Evolutionary conservation across 2,329 filamentous ascomycete genomes (phyloP), one percentile per base, ranked within the genome.

Genomic region (Microsporum ferrugineum): DNA sequence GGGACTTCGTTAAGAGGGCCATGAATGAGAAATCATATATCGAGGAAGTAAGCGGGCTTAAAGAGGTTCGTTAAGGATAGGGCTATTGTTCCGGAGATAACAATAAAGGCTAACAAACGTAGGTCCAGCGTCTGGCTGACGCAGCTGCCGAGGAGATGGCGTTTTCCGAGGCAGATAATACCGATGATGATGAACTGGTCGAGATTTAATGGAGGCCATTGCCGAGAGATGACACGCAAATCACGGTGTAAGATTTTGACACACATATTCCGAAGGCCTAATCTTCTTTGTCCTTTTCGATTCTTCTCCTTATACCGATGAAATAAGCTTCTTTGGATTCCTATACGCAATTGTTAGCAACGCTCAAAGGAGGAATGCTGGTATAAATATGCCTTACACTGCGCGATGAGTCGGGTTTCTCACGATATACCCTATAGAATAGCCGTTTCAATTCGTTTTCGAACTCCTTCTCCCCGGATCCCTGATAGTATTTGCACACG

Each of bases 401-500:
- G 70, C 94, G 83, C 41, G 92, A 97, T 5, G 91, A 88, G 61
- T 95, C 88, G 0, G 95, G 94, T 74, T 99, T 99, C 72, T 95
- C 88, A 63, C 91, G 82, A 68, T 88, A 80, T 1, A 99, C 94
- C 66, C 84, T 88, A 17, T 78, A 76, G 71, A 99, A 99, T 68
- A 96, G 77, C 57, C 80, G 83, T 71, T 83, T 89, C 45, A 99
- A 78, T 67, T 84, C 83, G 63, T 76, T 79, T 76, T 96, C 90
- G 8, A 99, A 75, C 1, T 77, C 78, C 74, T 88, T 91, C 70
- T 97, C 92, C 73, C 96, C 91, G 3, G 80, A 73, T 2, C 94
- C 94, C 72, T 95, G 89, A 73, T 97, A 99, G 75, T 95, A 99
- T 74, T 99, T 99, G 82, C 92, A 96, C 51, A 99, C 82, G 68